Evolutionary conservation across 805 yeast genomes (phyloP).

Genomic region (Priceomyces medius): DNA sequence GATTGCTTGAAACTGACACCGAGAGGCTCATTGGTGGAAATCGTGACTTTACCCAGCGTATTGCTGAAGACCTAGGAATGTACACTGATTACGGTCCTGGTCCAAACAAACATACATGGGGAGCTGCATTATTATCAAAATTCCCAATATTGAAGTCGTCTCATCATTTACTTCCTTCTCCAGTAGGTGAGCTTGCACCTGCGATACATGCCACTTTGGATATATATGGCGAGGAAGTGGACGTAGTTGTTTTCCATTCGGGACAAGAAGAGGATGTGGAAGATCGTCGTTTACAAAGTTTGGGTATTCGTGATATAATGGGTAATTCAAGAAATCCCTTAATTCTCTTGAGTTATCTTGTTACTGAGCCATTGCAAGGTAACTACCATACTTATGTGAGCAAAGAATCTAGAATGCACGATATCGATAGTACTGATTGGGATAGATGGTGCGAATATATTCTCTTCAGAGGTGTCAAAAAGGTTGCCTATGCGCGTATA

Average conservation of each 20-base stretch:
- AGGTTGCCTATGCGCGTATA: conserved; percentile 92
- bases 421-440: conserved; percentile 89
- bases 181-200: conserved; percentile 97
- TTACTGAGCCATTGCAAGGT: conserved; percentile 82
- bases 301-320: conserved; percentile 76
- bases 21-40: conserved; percentile 94
- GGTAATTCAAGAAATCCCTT: conserved; percentile 79
- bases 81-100: conserved; percentile 98
- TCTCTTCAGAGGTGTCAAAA: conserved; percentile 77
- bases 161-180: conserved; percentile 91
- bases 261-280: conserved; percentile 98
- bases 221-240: conserved; percentile 82
- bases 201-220: conserved; percentile 96
- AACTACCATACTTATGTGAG: conserved; percentile 91
- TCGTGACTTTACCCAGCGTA: conserved; percentile 85
- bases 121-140: conserved; percentile 85
- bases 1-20: conserved; percentile 88
- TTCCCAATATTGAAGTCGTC: conserved; percentile 90
- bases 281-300: conserved; percentile 85
- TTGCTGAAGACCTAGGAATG: conserved; percentile 92
- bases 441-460: conserved; percentile 99
- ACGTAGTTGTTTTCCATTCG: conserved; percentile 94
- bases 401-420: conserved; percentile 81
- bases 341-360: conserved; percentile 84
- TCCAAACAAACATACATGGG: conserved; percentile 98